Base-by-base conservation (phyloP, 225 moss, liverwort and hornwort genomes). In the Takakia lepidozioides region DNA sequence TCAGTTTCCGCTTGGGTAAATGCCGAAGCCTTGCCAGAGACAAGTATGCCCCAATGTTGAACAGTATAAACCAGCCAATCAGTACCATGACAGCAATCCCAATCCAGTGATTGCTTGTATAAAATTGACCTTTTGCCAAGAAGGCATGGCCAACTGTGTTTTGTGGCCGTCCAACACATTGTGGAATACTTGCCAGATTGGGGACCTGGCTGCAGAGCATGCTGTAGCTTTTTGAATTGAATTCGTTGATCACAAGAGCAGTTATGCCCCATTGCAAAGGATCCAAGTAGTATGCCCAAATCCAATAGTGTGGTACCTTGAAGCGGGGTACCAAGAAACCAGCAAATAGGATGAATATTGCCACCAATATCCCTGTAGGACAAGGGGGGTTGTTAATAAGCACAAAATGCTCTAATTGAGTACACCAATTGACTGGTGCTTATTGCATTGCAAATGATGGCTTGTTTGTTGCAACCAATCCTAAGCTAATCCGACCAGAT, bases 231-330 rank as follows among this genome's bases (percentile, higher is more conserved):
- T 61, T 49, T 16, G 95, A 91, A 57, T 66, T 82, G 47, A 69
- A 98, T 53, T 98, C 90, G 40, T 91, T 98, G 49, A 87, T 34
- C 22, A 98, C 48, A 55, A 98, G 73, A 54, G 80, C 75, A 28
- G 80, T 69, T 35, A 78, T 83, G 38, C 77, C 84, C 80, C 86
- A 87, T 62, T 98, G 95, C 34, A 98, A 60, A 32, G 95, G 95
- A 67, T 98, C 82, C 17, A 98, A 42, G 41, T 98, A 91, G 58
- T 82, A 98, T 5, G 84, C 87, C 95, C 95, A 98, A 51, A 87
- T 19, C 95, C 95, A 98, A 52, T 86, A 98, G 19, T 85, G 67
- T 27, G 72, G 90, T 54, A 76, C 63, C 18, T 10, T 2, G 46
- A 71, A 73, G 46, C 87, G 90, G 32, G 95, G 95, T 2, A 98